phyloP scores from a whole-genome alignment of 305 asterid species.

The Fraxinus dipetala region DNA sequence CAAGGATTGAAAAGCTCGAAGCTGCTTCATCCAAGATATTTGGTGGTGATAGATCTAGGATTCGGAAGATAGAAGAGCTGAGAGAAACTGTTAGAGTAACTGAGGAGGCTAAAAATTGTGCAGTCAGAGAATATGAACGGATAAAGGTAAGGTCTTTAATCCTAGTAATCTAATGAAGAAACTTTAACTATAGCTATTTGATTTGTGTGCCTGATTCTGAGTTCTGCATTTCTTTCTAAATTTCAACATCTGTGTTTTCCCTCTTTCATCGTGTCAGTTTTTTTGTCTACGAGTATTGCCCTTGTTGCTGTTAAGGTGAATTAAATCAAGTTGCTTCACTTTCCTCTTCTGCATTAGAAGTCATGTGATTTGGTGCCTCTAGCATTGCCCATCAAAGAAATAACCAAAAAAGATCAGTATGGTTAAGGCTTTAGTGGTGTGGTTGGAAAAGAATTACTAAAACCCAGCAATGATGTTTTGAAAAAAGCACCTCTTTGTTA shows the following conservation, averaged over 20 bases:
- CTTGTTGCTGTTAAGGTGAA: background rate
- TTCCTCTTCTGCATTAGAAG: background rate
- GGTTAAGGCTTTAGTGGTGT: background rate
- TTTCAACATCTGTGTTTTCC: background rate
- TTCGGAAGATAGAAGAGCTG: constrained; percentile 83
- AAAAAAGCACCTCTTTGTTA: background rate
- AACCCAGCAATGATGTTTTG: background rate
- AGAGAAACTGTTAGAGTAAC: constrained; percentile 67
- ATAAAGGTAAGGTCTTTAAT: constrained; percentile 61
- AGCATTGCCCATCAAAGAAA: background rate
- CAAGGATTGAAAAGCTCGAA: constrained; percentile 86
- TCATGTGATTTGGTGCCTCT: background rate
- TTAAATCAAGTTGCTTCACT: background rate
- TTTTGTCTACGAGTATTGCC: background rate
- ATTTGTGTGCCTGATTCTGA: background rate
- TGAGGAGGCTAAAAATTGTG: constrained; percentile 71
- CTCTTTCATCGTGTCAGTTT: background rate
- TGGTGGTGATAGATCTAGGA: constrained; percentile 87
- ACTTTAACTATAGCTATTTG: background rate
- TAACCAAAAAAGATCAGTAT: background rate
- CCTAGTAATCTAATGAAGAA: background rate
- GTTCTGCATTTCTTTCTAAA: background rate
- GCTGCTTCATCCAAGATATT: constrained; percentile 89
- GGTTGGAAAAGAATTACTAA: background rate
- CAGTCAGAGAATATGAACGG: constrained; percentile 65